phyloP scores from a whole-genome alignment of 1,284 basidiomycete species.

The Ustilago curta region DNA sequence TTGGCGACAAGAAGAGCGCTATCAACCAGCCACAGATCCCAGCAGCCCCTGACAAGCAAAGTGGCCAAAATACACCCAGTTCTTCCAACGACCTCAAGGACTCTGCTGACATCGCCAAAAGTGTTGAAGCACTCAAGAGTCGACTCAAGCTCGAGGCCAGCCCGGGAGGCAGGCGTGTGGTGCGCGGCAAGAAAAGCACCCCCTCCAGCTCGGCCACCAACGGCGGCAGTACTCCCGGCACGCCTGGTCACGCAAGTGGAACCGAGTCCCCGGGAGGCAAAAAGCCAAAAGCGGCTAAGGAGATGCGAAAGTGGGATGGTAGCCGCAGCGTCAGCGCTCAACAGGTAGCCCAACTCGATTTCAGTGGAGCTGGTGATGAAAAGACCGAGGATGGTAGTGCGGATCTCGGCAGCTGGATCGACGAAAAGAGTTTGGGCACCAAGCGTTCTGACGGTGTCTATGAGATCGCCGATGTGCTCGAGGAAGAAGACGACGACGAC shows the following conservation, averaged over 20 bases:
- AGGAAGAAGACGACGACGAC: conserved; percentile 37
- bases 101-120: conserved; percentile 89
- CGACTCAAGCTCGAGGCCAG: conserved; percentile 74
- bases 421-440: conserved; percentile 82
- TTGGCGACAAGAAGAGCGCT: conserved; percentile 45
- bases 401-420: conserved; percentile 70
- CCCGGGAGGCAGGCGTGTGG: conserved; percentile 73
- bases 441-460: conserved; percentile 86
- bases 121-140: conserved; percentile 88
- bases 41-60: conserved; percentile 42
- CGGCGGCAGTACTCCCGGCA: conserved; percentile 72
- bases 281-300: conserved; percentile 78
- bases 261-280: conserved; percentile 54
- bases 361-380: conserved; percentile 76
- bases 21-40: conserved; percentile 32
- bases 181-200: conserved; percentile 70
- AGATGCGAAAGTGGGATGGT: conserved; percentile 91
- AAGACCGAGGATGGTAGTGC: conserved; percentile 69
- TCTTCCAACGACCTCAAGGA: conserved; percentile 73
- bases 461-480: conserved; percentile 87
- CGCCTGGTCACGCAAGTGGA: conserved; percentile 54
- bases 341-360: conserved; percentile 92
- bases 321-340: conserved; percentile 78
- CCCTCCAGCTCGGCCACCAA: conserved; percentile 66
- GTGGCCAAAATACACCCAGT: conserved; percentile 46